Base-by-base conservation (phyloP, 495 filamentous ascomycete genomes). In the Neurospora hispaniola region DNA sequence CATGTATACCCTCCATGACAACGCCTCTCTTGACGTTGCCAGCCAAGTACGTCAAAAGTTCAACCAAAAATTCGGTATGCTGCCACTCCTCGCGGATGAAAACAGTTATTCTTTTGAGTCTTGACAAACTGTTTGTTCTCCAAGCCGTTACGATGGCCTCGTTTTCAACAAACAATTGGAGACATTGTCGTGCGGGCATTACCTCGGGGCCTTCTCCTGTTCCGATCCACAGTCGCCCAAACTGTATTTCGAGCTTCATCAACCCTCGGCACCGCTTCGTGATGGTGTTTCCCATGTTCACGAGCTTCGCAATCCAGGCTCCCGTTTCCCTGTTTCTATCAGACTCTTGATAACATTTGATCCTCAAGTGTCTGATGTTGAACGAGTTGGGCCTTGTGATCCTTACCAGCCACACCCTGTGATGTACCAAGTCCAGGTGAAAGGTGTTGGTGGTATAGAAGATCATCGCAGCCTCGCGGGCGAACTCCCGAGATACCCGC, bases 251-350 rank as follows among this genome's bases (percentile, higher is more conserved):
- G 9, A 48, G n/a, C n/a, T 12, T 0, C 11, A 1, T 48, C 46
- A 54, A 23, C 10, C 46, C 46, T 10, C 0, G 20, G 10, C 46
- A 54, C 10, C 46, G 46, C 46, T 54, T 54, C 20, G 0, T 54
- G 11, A 54, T 1, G 0, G 46, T 54, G 20, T 54, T 54, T 3
- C 46, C 79, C 7, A 83, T 77, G 18, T 80, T 85, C 35, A 86
- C 85, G 0, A 84, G 82, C 41, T 87, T 87, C 76, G 0, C 5
- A 80, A 81, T 75, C 80, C 83, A 35, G 83, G 85, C n/a, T 83
- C 83, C 79, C 80, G 79, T 68, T 81, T 84, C 82, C 79, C 84
- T 14, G 77, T 83, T 43, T 3, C 42, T 70, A 80, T 81, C 74
- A 80, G 84, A 73, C 71, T 78, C 7, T 69, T 75, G 0, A 76